Base-by-base conservation (phyloP, 805 yeast genomes). In the Starmera amethionina region DNA sequence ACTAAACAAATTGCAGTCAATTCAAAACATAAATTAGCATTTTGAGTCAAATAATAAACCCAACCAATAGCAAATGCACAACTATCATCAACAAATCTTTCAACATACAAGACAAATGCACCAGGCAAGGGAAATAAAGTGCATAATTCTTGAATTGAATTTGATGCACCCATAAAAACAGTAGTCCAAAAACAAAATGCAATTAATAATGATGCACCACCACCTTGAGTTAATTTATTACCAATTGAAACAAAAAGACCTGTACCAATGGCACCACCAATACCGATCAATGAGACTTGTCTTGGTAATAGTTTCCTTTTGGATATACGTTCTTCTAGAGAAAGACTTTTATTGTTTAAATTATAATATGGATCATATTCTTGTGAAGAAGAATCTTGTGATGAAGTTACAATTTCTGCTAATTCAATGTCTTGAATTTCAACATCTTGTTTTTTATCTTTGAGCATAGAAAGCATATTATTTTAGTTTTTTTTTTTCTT, bases 201-300 rank as follows among this genome's bases (percentile, higher is more conserved):
- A 32, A 72, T 58, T 32, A 74, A 62, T 36, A 72, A 65, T 40
- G 75, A 65, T 28, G 66, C 79, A 5, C 78, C 77, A 13, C 80
- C 80, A 14, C 75, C 75, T n/a, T 60, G 53, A 15, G 59, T 59
- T 44, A 74, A 60, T 2, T 78, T 71, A 8, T 70, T 55, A 39
- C 75, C 73, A 13, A 77, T 73, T 46, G 77, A 77, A 45, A 74
- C 71, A 47, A 74, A 59, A 43, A 74, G 60, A 48, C 75, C 79
- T 5, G 78, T 73, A 43, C 78, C 78, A 41, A 73, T 57, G 12
- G 79, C 77, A 50, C 79, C 79, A 45, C 79, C 80, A 48, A 74
- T 64, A 48, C 78, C 77, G 60, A 74, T 72, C 79, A 74, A 73
- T 38, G 74, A 64, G 48, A 72, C 68, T 44, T 73, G 79, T 47